Base-by-base conservation (phyloP, 2,329 filamentous ascomycete genomes). In the Colletotrichum aenigma region DNA sequence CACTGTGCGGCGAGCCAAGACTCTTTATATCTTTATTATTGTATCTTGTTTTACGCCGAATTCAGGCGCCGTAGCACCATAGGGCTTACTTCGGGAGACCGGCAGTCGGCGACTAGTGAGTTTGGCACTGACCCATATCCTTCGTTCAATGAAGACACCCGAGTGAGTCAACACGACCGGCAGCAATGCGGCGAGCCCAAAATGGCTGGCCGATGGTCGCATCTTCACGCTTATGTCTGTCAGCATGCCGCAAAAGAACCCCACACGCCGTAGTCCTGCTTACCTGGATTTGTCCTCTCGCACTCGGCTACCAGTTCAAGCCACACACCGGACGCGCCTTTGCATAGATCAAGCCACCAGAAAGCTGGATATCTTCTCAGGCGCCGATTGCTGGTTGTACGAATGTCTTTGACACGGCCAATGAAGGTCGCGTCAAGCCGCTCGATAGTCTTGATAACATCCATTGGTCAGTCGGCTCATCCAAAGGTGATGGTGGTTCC, bases 141-240 rank as follows among this genome's bases (percentile, higher is more conserved):
- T 43, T 26, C 18, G 15, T 13, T 16, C 58, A 18, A 21, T 36
- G n/a, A n/a, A 24, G 3, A 5, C n/a, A 24, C 4, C 55, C 34
- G 55, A 12, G 15, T 60, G 66, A 61, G 66, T 69, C 66, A 69
- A 61, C 24, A 8, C 9, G 7, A 9, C 15, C 7, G 26, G 16
- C 34, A 43, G 21, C 32, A 21, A 12, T 24, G 32, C 66, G 66
- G 66, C 66, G 66, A 69, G 66, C 66, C 66, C 55, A 60, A 69
- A 69, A 48, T 21, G 66, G 66, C 55, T 38, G 52, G 48, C 66
- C 66, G 66, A 60, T 36, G n/a, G 4, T 30, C 24, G 24, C 38
- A 30, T 32, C 3, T 34, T 30, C 26, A 26, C 58, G 58, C 61
- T 52, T 52, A 52, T 7, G 43, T 52, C n/a, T 21, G 43, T 52